Conservation (phyloP, 106 monocot genomes). For the Hemerocallis citrina region DNA sequence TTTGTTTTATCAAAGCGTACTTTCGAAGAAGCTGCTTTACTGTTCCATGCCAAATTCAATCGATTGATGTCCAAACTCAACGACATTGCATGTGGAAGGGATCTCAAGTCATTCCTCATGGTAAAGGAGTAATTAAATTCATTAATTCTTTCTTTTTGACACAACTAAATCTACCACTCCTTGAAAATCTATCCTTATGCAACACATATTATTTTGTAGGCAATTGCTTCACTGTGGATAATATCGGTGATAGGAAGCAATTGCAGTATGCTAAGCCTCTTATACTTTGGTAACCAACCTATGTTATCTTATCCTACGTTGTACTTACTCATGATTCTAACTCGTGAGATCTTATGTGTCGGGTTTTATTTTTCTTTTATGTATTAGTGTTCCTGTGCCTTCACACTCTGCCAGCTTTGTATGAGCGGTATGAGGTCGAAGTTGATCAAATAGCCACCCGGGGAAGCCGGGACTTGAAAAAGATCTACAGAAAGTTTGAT, state of each 20-base stretch:
- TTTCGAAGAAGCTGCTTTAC: conserved; percentile 22
- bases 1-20: conserved; percentile 33
- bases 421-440: conserved; percentile 16
- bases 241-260: conserved; percentile 51
- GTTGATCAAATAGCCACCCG: conserved; percentile 6
- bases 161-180: neutral
- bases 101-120: conserved; percentile 47
- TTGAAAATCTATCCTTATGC: neutral
- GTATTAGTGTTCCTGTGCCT: conserved; percentile 3
- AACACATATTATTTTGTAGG: conserved; percentile 6
- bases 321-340: neutral
- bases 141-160: neutral
- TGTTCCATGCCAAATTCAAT: conserved; percentile 23
- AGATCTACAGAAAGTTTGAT: conserved; percentile 4
- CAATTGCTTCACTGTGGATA: conserved; percentile 41
- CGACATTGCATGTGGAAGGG: conserved; percentile 55
- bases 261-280: conserved; percentile 29
- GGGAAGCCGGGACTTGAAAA: conserved; percentile 15
- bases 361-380: neutral
- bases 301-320: neutral
- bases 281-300: conserved; percentile 47
- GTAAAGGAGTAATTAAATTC: conserved; percentile 12
- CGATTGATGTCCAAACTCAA: conserved; percentile 20
- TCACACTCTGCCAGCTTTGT: conserved; percentile 13
- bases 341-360: neutral